phyloP scores from a whole-genome alignment of 495 filamentous ascomycete species.

The Penicillium canescens region DNA sequence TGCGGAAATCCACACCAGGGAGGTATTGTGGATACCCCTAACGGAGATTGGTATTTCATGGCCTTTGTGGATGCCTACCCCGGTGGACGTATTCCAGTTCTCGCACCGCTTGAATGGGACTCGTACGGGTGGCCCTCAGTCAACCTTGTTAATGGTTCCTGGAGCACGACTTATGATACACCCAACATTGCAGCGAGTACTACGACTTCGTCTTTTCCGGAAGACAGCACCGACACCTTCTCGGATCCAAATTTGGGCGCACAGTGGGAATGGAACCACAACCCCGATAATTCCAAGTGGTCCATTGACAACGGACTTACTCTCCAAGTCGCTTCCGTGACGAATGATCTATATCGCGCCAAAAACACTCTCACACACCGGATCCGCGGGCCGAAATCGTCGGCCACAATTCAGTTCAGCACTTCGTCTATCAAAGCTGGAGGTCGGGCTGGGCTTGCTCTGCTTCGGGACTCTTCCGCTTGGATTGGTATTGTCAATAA shows the following conservation, averaged over 20 bases:
- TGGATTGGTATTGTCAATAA: conserved; percentile 50
- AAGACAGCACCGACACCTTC: conserved; percentile 43
- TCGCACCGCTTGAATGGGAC: conserved; percentile 53
- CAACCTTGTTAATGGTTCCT: conserved; percentile 34
- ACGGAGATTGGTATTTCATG: conserved; percentile 59
- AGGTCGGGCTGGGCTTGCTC: conserved; percentile 46
- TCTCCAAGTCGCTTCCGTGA: conserved; percentile 52
- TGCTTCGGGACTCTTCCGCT: conserved; percentile 52
- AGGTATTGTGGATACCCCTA: conserved; percentile 52
- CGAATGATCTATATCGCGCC: conserved; percentile 51
- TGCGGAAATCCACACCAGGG: conserved; percentile 55
- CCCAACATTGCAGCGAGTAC: conserved; percentile 17
- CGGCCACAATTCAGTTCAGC: conserved; percentile 49
- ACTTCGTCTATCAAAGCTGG: conserved; percentile 48
- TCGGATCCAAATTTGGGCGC: conserved; percentile 31
- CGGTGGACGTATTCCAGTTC: conserved; percentile 55
- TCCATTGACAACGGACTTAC: conserved; percentile 32
- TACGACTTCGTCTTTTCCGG: background rate
- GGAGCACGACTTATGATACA: conserved; percentile 45
- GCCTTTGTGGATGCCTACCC: conserved; percentile 57
- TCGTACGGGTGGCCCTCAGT: conserved; percentile 50
- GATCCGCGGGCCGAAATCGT: conserved; percentile 45
- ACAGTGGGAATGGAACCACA: conserved; percentile 65
- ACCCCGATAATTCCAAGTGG: conserved; percentile 45
- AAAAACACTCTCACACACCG: conserved; percentile 59